Evolutionary conservation across 2,329 filamentous ascomycete genomes (phyloP).

Genomic region (Ciborinia camelliae): DNA sequence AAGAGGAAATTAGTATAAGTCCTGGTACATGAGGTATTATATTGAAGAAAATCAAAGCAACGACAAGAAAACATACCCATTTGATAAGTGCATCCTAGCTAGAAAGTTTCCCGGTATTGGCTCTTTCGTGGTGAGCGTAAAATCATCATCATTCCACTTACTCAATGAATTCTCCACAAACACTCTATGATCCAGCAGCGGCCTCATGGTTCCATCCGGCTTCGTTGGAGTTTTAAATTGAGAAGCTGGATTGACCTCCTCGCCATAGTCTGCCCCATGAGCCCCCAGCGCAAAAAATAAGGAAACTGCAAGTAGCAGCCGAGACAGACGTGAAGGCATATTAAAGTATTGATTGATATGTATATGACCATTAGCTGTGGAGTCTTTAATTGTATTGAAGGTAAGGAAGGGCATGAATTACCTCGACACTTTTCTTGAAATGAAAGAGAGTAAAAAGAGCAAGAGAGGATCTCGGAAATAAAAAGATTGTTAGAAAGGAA

Average conservation of each 20-base stretch:
- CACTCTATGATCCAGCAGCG: slow-evolving; percentile 10
- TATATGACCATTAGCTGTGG: background rate
- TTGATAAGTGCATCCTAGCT: slow-evolving; percentile 21
- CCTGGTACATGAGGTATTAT: background rate
- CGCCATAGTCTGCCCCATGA: background rate
- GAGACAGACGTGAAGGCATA: background rate
- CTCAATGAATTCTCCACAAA: slow-evolving; percentile 14
- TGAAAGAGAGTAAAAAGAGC: no score
- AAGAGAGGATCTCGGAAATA: background rate
- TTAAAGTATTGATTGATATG: background rate
- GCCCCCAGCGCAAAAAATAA: background rate
- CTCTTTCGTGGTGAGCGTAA: slow-evolving; percentile 11
- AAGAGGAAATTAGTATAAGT: background rate
- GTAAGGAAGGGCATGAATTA: no score
- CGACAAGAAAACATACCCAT: slow-evolving; percentile 22
- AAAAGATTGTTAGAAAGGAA: background rate
- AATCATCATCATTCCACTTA: slow-evolving; percentile 7
- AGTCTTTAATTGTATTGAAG: background rate
- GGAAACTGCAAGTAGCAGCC: background rate
- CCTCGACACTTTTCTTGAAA: background rate
- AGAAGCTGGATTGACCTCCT: slow-evolving; percentile 21
- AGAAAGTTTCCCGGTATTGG: slow-evolving; percentile 23
- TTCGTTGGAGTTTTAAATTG: slow-evolving; percentile 20
- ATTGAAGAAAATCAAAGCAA: background rate
- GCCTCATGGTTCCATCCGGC: slow-evolving; percentile 17